Conservation (phyloP, 2,329 filamentous ascomycete species). For the Capronia epimyces region DNA sequence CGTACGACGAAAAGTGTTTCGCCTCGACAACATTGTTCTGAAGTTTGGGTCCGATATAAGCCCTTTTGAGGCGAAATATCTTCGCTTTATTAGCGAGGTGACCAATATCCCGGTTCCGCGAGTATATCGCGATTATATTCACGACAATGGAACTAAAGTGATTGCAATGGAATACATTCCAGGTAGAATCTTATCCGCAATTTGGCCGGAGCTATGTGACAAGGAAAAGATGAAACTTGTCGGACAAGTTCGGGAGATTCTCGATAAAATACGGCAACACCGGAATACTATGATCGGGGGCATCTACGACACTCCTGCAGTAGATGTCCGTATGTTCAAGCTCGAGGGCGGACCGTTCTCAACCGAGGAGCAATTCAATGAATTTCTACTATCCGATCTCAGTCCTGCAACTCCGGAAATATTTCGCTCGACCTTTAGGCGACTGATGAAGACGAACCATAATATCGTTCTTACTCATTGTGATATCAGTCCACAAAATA, state of each 20-base stretch:
- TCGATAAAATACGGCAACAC: background rate
- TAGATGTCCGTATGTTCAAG: background rate
- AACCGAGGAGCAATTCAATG: conserved; percentile 7
- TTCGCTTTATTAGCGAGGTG: background rate
- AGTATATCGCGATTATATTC: background rate
- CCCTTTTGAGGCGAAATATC: background rate
- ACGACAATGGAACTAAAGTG: background rate
- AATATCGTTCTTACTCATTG: conserved; percentile 27
- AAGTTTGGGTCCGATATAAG: background rate
- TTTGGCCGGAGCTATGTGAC: background rate
- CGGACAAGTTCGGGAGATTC: background rate
- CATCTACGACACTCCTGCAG: background rate
- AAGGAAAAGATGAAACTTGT: background rate
- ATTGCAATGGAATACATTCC: background rate
- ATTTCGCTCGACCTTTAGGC: background rate
- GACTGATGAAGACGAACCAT: conserved; percentile 7
- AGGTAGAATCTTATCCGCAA: background rate
- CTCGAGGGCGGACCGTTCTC: conserved; percentile 4
- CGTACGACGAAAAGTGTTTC: background rate
- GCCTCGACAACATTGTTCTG: background rate
- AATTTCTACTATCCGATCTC: background rate
- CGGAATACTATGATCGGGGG: background rate
- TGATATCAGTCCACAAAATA: conserved; percentile 28
- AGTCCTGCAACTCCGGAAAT: background rate
- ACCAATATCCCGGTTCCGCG: background rate